Evolutionary conservation across 2,329 filamentous ascomycete species (phyloP).

Genomic region (Hirsutella thompsonii): DNA sequence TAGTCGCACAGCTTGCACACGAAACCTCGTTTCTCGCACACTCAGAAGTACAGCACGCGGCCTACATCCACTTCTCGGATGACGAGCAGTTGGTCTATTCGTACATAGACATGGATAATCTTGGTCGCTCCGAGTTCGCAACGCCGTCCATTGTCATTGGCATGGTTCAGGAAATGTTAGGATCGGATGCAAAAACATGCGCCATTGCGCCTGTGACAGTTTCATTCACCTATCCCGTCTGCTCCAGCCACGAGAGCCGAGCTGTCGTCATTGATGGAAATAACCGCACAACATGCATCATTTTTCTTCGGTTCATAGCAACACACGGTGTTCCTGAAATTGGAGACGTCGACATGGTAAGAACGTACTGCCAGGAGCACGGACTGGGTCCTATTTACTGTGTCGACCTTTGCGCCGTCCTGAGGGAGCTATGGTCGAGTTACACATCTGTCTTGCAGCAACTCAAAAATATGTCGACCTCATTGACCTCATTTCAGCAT

Average conservation of each 20-base stretch:
- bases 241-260: background rate
- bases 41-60: background rate
- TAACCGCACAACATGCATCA: background rate
- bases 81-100: background rate
- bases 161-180: background rate
- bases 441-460: background rate
- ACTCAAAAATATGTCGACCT: background rate
- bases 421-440: background rate
- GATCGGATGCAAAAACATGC: background rate
- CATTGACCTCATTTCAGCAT: background rate
- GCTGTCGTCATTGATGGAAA: background rate
- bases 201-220: background rate
- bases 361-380: background rate
- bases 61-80: background rate
- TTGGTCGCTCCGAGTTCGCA: background rate
- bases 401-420: background rate
- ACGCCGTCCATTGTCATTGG: background rate
- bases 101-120: background rate
- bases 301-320: background rate
- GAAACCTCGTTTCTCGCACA: background rate
- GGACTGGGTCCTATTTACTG: background rate
- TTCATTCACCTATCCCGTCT: background rate
- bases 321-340: background rate
- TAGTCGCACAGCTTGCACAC: background rate
- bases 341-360: background rate